These are phyloP conservation scores for Pterocarpus santalinus DNA, from an alignment of 306 rosid species.

Conservation along the genomic window DNA sequence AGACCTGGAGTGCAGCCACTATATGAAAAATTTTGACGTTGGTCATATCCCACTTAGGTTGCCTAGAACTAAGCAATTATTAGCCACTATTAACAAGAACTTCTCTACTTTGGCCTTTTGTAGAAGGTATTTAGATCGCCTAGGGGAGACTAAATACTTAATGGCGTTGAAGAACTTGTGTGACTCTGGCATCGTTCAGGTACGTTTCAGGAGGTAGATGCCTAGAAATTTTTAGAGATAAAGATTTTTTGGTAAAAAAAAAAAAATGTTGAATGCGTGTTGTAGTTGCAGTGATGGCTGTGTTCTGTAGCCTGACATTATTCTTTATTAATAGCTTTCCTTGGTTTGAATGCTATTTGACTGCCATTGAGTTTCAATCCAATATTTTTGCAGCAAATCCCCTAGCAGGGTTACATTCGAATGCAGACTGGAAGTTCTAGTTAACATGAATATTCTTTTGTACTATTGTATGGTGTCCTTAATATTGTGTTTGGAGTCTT, in stretches of 20 bases:
- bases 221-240: constrained; percentile 18
- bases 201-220: constrained; percentile 46
- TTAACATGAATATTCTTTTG: background rate
- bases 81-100: constrained; percentile 88
- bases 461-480: background rate
- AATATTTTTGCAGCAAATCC: constrained; percentile 16
- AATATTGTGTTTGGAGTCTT: background rate
- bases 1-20: constrained; percentile 99
- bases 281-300: constrained; percentile 19
- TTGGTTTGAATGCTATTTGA: background rate
- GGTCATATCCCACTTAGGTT: constrained; percentile 94
- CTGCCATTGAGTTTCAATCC: background rate
- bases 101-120: constrained; percentile 97
- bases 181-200: constrained; percentile 90
- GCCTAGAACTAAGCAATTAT: constrained; percentile 91
- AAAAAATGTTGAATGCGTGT: background rate
- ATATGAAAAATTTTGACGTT: constrained; percentile 91
- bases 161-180: constrained; percentile 95
- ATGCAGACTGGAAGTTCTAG: constrained; percentile 17
- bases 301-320: constrained; percentile 21
- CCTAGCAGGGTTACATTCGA: background rate
- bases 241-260: background rate
- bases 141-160: constrained; percentile 94
- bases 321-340: background rate
- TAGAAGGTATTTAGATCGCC: constrained; percentile 88